Base-by-base conservation (phyloP, 768 basidiomycete species). In the Lactarius deliciosus region DNA sequence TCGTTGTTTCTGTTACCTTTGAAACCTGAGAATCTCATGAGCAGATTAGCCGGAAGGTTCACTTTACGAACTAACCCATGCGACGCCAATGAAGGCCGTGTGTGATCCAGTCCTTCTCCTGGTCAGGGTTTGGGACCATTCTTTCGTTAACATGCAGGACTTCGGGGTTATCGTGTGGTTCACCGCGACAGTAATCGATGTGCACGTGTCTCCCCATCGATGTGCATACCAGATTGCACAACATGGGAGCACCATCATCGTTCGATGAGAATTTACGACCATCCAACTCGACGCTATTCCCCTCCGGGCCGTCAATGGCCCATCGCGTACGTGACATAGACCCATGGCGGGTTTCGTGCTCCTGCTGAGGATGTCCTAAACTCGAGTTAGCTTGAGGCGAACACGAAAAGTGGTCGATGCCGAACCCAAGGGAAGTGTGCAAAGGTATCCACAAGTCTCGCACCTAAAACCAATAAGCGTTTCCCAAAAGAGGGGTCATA, bases 321-420 rank as follows among this genome's bases (percentile, higher is more conserved):
- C 87, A 88, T 43, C 78, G 76, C 0, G 84, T 82, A 60, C 76
- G 78, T 0, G 84, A 82, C 85, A 87, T 87, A 1, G 85, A 86
- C 8, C 86, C 87, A 59, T 88, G 86, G 16, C 78, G 78, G 0
- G 86, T 88, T 54, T 86, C 85, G 47, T 88, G 86, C 55, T 85
- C 83, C 68, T 81, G 78, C 64, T 87, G 85, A 1, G 83, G 64
- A 67, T 87, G 86, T 0, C 82, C 86, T 87, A 20, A 41, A 40
- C 58, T 38, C 10, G 22, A 25, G 20, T 30, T 11, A 36, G 60
- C 32, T 61, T 18, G 30, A 41, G 7, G 58, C 22, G 22, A 40
- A 22, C 5, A 58, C 3, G 20, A 34, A 11, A 28, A 30, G 30
- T 2, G 32, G 25, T 9, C 2, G 5, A 25, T 6, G 16, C 64